Evolutionary conservation across 176 grass and related monocot genomes (phyloP), one percentile per base, ranked within the genome.

Genomic region (sorghum (Sorghum bicolor)): DNA sequence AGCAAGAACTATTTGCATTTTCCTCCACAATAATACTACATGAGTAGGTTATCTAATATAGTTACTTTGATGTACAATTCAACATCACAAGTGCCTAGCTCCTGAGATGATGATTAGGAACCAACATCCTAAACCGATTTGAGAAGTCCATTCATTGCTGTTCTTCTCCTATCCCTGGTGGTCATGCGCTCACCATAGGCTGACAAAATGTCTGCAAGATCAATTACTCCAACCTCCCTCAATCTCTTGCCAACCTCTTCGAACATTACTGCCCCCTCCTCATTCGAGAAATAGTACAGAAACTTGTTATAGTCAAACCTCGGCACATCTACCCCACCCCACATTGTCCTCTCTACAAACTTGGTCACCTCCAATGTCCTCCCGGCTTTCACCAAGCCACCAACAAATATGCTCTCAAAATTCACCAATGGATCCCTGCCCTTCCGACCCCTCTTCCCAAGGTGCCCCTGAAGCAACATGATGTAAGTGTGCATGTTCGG

Each of bases 401-500:
- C 94, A 29, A 94, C 92, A 72, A 94, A 94, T 20, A 97, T 94
- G 87, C 83, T 97, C 73, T 92, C 92, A 19, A 97, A 97, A 50
- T 94, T 97, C 67, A 97, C 88, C 64, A 89, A 40, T 33, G 83
- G 86, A 65, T 97, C 87, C 72, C 62, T 80, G 39, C 89, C 94
- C 84, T 97, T 94, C 31, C 89, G 83, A 5, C 94, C 89, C 47
- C 92, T 94, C 86, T 97, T 97, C 10, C 92, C 94, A 80, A 90
- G 47, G 52, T 97, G 92, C 13, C 92, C 92, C 78, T 94, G 94
- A 83, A 97, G 81, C 63, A 97, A 68, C 94, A 97, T 97, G 70
- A 94, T 94, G 80, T 97, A 94, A 0, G 92, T 94, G 82, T 97
- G 94, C 94, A 94, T 97, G 81, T 86, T 92, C 1, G 92, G 92